Base-by-base conservation (phyloP, 148 eudicot species). In the Nepenthes gracilis region DNA sequence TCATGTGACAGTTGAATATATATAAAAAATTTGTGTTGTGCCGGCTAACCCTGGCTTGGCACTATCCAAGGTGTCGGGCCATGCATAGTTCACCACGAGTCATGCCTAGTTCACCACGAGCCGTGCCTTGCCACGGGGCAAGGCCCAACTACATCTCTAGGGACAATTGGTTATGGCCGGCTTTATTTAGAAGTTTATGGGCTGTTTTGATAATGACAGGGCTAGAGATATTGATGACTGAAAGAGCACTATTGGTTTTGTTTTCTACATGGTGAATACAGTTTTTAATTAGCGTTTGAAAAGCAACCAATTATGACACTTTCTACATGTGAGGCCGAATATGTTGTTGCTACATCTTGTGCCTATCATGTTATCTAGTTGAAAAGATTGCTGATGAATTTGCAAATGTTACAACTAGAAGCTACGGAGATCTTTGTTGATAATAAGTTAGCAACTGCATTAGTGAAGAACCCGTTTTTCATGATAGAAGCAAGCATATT, bases 261-360 rank as follows among this genome's bases (percentile, higher is more conserved):
- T 59, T 2, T 67, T 58, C 35, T 37, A 14, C 35, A 14, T 67
- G 36, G 70, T 58, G 8, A 40, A 40, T 51, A 51, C 33, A 0
- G 49, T 15, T n/a, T 35, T 49, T 38, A 32, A 62, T 1, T 67
- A 64, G 70, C 2, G 40, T 1, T 67, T 50, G 5, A 59, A 67
- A 50, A 67, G 57, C 70, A 5, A n/a, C 23, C 23, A 23, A 23
- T 23, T 23, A 23, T 23, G 23, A 23, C 23, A 23, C 23, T 23
- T 23, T 23, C 48, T 1, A 51, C 59, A 5, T 68, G 65, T 68
- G 60, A 68, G 54, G 59, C 59, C 1, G 65, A 68, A 43, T 68
- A 52, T 36, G 59, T 68, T 12, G 59, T 43, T 23, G 60, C 65
- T 2, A 33, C 65, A 1, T 15, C 71, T 2, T 52, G 54, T 33